These are phyloP conservation scores for Hymenochaete sp. DNA, from an alignment of 1,284 basidiomycete genomes.

Conservation along the genomic window DNA sequence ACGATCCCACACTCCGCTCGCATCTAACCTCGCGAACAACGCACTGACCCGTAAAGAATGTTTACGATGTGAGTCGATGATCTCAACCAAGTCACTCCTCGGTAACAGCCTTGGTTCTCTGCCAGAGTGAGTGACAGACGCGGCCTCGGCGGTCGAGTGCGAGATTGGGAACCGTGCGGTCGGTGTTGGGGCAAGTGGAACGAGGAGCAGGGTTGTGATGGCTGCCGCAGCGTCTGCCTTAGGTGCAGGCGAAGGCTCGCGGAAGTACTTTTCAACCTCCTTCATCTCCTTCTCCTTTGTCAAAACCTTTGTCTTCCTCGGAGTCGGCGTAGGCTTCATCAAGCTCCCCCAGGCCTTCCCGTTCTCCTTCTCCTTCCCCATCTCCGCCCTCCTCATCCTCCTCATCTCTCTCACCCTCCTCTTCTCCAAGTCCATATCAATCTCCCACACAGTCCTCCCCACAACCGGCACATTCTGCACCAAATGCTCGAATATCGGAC, in stretches of 20 bases:
- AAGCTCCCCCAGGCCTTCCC: slow-evolving; percentile 23
- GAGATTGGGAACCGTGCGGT: slow-evolving; percentile 53
- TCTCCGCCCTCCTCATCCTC: slow-evolving; percentile 22
- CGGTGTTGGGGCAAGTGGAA: slow-evolving; percentile 66
- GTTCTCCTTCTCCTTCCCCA: slow-evolving; percentile 24
- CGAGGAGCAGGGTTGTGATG: slow-evolving; percentile 58
- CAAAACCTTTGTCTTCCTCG: background rate
- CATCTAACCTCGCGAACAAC: slow-evolving; percentile 58
- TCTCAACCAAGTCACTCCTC: slow-evolving; percentile 38
- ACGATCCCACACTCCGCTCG: slow-evolving; percentile 53
- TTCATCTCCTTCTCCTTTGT: slow-evolving; percentile 10
- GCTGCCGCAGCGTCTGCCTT: slow-evolving; percentile 27
- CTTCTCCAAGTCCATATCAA: slow-evolving; percentile 52
- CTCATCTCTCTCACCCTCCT: slow-evolving; percentile 29
- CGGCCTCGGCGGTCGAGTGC: slow-evolving; percentile 23
- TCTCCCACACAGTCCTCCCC: slow-evolving; percentile 59
- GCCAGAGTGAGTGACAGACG: background rate
- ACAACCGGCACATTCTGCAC: slow-evolving; percentile 67
- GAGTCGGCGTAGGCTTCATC: slow-evolving; percentile 24
- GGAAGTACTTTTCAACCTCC: slow-evolving; percentile 58
- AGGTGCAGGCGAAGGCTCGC: slow-evolving; percentile 22
- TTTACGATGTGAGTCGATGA: slow-evolving; percentile 43
- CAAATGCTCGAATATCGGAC: slow-evolving; percentile 68
- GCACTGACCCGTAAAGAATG: slow-evolving; percentile 60
- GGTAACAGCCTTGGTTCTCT: slow-evolving; percentile 45